Conservation (phyloP, 306 rosid species). For the Cyamopsis tetragonoloba region DNA sequence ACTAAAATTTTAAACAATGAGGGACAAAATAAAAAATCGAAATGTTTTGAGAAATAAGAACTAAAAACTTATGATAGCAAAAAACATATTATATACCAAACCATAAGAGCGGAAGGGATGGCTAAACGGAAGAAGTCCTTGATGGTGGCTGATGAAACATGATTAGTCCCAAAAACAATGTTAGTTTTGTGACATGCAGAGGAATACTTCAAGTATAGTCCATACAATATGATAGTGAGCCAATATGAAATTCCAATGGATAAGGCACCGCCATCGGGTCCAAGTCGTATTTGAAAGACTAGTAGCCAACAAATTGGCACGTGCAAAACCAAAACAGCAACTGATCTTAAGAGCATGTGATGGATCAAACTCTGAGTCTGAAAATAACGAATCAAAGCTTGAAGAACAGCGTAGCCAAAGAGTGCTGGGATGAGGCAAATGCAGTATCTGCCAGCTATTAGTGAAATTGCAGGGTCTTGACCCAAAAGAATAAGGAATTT, state of each 20-base stretch:
- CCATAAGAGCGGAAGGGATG: conserved; percentile 16
- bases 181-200: conserved; percentile 29
- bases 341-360: conserved; percentile 31
- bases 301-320: conserved; percentile 41
- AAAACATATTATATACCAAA: too few species aligned
- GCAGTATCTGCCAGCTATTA: conserved; percentile 29
- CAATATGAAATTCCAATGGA: conserved; percentile 43
- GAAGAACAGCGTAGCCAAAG: conserved; percentile 35
- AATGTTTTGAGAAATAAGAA: too few species aligned
- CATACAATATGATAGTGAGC: conserved; percentile 30
- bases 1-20: too few species aligned
- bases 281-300: conserved; percentile 25
- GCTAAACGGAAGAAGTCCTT: conserved; percentile 17
- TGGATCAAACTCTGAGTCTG: conserved; percentile 38
- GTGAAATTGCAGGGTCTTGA: conserved; percentile 41
- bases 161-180: neutral
- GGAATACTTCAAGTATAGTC: conserved; percentile 27
- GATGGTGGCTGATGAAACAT: neutral
- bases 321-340: conserved; percentile 26
- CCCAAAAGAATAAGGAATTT: conserved; percentile 32
- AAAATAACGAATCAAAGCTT: conserved; percentile 34
- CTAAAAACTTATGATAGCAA: too few species aligned
- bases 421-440: conserved; percentile 39
- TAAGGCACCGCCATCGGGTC: conserved; percentile 41
- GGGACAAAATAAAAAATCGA: too few species aligned